Evolutionary conservation across 192 early-diverging fungal genomes (phyloP).

Genomic region (Backusella parvicylindrica): DNA sequence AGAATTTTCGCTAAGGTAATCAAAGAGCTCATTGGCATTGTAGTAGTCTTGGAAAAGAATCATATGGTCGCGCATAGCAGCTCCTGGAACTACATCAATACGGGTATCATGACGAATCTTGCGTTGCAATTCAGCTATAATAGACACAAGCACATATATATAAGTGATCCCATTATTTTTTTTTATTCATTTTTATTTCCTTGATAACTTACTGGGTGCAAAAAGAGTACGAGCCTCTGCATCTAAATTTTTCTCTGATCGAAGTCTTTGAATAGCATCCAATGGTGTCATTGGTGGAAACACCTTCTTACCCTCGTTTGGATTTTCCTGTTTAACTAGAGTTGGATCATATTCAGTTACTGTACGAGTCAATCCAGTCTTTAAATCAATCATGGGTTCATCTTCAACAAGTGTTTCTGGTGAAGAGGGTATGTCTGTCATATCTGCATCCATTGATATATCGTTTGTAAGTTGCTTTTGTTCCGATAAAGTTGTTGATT

Average conservation of each 20-base stretch:
- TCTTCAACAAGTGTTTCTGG: background rate
- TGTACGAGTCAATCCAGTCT: slow-evolving; percentile 3
- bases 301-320: background rate
- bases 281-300: slow-evolving; percentile 29
- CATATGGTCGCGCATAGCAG: slow-evolving; percentile 30
- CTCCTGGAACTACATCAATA: slow-evolving; percentile 27
- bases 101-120: slow-evolving; percentile 28
- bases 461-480: background rate
- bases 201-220: slow-evolving; percentile 13
- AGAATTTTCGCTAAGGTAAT: slow-evolving; percentile 1
- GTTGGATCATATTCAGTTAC: background rate
- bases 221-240: background rate
- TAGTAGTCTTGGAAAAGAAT: slow-evolving; percentile 26
- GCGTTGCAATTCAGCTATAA: slow-evolving; percentile 28
- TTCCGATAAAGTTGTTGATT: background rate
- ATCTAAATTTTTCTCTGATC: slow-evolving; percentile 8
- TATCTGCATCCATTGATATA: background rate
- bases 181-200: background rate
- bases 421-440: background rate
- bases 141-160: background rate
- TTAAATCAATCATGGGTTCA: background rate
- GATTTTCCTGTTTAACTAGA: background rate
- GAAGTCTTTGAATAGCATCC: slow-evolving; percentile 16
- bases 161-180: background rate
- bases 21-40: slow-evolving; percentile 27